Base-by-base conservation (phyloP, 768 basidiomycete species). In the Scleroderma bovista region DNA sequence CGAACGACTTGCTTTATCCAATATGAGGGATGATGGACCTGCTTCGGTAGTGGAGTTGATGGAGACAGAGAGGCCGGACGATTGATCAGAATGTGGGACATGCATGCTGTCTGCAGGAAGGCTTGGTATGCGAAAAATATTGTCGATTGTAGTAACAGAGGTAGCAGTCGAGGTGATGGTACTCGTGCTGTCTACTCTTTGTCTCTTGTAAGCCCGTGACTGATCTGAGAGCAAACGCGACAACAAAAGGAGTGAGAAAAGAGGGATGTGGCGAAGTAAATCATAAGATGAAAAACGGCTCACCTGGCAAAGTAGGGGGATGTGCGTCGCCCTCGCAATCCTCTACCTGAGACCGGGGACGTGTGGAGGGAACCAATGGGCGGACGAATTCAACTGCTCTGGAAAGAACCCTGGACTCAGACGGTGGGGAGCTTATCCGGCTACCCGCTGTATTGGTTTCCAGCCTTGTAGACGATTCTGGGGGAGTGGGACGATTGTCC, bases 121-220 rank as follows among this genome's bases (percentile, higher is more conserved):
- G 59, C 56, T 55, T 53, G 65, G 55, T 53, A 60, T 52, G 59
- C 46, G 48, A 44, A 60, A 54, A 47, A 48, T 53, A 50, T 57
- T 51, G 54, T 62, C 55, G 31, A 55, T 34, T 39, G 56, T 34
- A 41, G 61, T 50, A 44, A 58, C 57, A 47, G 61, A 60, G 52
- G 62, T 57, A 38, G 69, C 63, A 68, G 64, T 68, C 55, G 60
- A 64, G 54, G 61, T 52, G 59, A 61, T 52, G 65, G 62, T 63
- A 61, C 55, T 51, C 64, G 61, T 57, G 57, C 60, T 73, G 60
- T 76, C 74, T 61, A 77, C 72, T 68, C 85, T 77, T 73, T 83
- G 83, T 75, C 85, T 77, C 75, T 87, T 87, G 69, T 77, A 76
- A 57, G 81, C 80, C 66, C 83, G 73, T 48, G 74, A 54, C 54